Evolutionary conservation across 2,329 filamentous ascomycete species (phyloP).

Genomic region (Ophiostoma pallidulum): DNA sequence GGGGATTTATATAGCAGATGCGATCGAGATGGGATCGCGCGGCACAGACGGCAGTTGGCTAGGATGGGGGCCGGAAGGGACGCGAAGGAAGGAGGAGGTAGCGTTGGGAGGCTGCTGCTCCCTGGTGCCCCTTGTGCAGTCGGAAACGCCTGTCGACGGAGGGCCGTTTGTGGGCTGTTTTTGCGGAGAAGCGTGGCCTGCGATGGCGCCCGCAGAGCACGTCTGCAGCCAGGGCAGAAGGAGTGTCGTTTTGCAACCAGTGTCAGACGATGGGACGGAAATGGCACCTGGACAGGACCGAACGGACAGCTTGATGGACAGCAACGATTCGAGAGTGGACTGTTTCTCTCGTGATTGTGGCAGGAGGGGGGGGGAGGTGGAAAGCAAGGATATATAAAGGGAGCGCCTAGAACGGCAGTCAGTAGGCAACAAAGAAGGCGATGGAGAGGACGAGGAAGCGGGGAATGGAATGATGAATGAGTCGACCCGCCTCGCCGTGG

Average conservation of each 20-base stretch:
- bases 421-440: neutral
- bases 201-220: constrained; percentile 8
- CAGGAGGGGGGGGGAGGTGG: neutral
- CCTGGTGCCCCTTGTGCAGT: too few relatives aligned
- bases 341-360: neutral
- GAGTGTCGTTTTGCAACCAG: neutral
- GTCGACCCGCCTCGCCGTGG: constrained; percentile 1
- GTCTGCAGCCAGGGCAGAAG: constrained; percentile 6
- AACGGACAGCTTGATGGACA: too few relatives aligned
- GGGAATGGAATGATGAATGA: constrained; percentile 8
- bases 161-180: neutral
- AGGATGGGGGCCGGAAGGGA: too few relatives aligned
- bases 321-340: neutral
- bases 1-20: neutral
- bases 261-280: neutral
- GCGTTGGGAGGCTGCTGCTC: neutral
- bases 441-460: constrained; percentile 1
- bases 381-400: neutral
- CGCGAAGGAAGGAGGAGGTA: too few relatives aligned
- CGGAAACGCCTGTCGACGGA: neutral
- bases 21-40: too few relatives aligned
- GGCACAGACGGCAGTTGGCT: neutral
- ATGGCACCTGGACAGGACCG: too few relatives aligned
- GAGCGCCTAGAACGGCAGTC: neutral
- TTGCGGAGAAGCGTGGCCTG: neutral